Percentiles rank a stretch among this genome's conserved stretches.
Evolutionary conservation across 139 green algal species (phyloP).

Genomic region (Micractinium sp.): DNA sequence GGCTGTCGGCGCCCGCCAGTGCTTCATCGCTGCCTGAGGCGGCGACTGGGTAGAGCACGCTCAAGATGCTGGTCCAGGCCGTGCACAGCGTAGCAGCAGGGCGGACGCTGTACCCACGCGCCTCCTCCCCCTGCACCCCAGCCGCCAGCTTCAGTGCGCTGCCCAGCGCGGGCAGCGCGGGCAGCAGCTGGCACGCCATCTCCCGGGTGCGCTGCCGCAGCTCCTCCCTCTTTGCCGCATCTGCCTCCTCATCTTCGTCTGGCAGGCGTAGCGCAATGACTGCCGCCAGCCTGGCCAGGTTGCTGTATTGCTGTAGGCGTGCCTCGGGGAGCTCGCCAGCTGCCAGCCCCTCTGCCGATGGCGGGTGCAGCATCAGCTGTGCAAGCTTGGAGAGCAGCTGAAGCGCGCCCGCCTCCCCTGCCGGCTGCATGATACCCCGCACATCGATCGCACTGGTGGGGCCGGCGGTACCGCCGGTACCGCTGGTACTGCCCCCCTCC

Average conservation of each 20-base stretch:
- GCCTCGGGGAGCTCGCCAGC: neutral
- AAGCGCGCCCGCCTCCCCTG: too few relatives aligned
- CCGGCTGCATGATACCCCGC: too few relatives aligned
- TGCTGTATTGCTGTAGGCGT: neutral
- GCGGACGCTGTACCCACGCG: neutral
- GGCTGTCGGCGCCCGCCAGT: too few relatives aligned
- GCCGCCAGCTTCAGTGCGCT: neutral
- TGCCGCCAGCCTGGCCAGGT: neutral
- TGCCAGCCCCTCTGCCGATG: neutral
- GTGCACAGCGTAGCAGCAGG: neutral
- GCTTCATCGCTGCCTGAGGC: neutral
- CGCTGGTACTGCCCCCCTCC: too few relatives aligned
- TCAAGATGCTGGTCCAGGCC: neutral
- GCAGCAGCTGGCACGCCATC: neutral
- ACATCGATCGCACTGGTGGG: too few relatives aligned
- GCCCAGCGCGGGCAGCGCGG: neutral
- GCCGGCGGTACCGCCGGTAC: too few relatives aligned
- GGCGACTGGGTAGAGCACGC: neutral
- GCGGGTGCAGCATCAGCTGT: neutral
- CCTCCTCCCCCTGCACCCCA: neutral
- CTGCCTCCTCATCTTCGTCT: neutral
- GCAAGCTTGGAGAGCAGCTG: too few relatives aligned
- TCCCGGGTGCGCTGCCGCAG: too few relatives aligned
- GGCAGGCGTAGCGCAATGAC: neutral
- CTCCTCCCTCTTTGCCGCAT: too few relatives aligned